Evolutionary conservation across 371 early-diverging fungal species (phyloP), one percentile per base, ranked within the genome.

Genomic region (Actinomortierella wolfii): DNA sequence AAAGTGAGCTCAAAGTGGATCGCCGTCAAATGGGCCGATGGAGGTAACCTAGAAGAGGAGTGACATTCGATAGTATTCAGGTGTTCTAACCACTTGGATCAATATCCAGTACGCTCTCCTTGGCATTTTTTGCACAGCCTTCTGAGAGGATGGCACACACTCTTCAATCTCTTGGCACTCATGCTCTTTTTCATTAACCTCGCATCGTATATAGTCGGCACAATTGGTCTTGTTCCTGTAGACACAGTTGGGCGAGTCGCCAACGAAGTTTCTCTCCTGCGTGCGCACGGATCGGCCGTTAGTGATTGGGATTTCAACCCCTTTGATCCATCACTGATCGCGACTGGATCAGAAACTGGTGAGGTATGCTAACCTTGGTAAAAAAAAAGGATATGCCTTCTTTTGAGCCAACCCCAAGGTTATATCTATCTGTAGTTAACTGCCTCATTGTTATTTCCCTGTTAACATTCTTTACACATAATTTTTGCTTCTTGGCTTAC

Each of bases 261-360:
- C 21, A 51, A 43, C 14, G 70, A 78, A 45, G 67, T 79, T 0
- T 59, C 59, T n/a, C 53, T 61, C 7, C 76, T 86, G 20, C 76
- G 75, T 56, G 80, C 82, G 0, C 81, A 84, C 25, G 56, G 78
- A 0, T 75, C 84, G 1, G 55, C 78, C 15, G 61, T 89, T 15
- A 67, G 81, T 1, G 87, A 87, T 48, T 89, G 88, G 87, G 74
- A 64, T 48, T 81, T 86, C 25, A 83, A 84, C 21, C 67, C 73
- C 4, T 83, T 86, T 58, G 77, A 81, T 44, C 70, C 81, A 0
- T 47, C 69, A 47, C 40, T 81, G 14, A 59, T 85, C 11, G 78
- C 79, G 15, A 84, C 85, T 9, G 86, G 82, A 45, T 82, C 77
- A 13, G 84, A 82, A 54, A 83, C 83, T 56, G 84, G 85, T 51